Conservation (phyloP, 805 yeast species). For the Diddensiella santjacobensis region DNA sequence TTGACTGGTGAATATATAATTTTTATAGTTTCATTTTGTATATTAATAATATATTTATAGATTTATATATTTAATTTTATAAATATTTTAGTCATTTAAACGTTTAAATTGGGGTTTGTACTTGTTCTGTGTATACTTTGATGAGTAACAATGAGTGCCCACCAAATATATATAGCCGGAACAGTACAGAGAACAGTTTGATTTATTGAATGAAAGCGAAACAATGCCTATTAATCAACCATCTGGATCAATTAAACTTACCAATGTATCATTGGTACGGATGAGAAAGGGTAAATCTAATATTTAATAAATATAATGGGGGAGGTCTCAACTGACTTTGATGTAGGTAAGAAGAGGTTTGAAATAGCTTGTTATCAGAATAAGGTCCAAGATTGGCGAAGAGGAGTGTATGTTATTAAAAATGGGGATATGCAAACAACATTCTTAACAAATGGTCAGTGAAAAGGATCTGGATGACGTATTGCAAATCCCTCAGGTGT, state of each 20-base stretch:
- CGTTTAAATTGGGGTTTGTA: too few relatives aligned
- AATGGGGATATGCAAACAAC: slow-evolving; percentile 19
- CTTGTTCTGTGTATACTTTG: neutral
- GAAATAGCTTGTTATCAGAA: slow-evolving; percentile 97
- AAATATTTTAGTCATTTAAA: too few relatives aligned
- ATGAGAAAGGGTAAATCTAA: slow-evolving; percentile 66
- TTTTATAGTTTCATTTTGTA: too few relatives aligned
- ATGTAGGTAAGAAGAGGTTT: slow-evolving; percentile 68
- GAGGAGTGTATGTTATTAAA: slow-evolving; percentile 53
- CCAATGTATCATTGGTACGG: slow-evolving; percentile 90
- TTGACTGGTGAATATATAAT: too few relatives aligned
- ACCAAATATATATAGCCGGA: too few relatives aligned
- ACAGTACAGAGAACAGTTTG: too few relatives aligned
- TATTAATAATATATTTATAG: too few relatives aligned
- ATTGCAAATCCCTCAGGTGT: slow-evolving; percentile 91
- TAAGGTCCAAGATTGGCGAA: slow-evolving; percentile 93
- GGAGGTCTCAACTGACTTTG: neutral
- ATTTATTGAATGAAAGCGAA: too few relatives aligned
- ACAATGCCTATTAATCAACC: slow-evolving; percentile 77
- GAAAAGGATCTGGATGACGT: slow-evolving; percentile 96
- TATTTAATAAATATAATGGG: neutral
- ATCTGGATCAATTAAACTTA: slow-evolving; percentile 77
- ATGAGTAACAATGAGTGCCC: neutral
- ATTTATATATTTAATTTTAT: too few relatives aligned
- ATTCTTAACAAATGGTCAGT: slow-evolving; percentile 26